Evolutionary conservation across 2,329 filamentous ascomycete genomes (phyloP).

Genomic region (Neonectria neomacrospora): DNA sequence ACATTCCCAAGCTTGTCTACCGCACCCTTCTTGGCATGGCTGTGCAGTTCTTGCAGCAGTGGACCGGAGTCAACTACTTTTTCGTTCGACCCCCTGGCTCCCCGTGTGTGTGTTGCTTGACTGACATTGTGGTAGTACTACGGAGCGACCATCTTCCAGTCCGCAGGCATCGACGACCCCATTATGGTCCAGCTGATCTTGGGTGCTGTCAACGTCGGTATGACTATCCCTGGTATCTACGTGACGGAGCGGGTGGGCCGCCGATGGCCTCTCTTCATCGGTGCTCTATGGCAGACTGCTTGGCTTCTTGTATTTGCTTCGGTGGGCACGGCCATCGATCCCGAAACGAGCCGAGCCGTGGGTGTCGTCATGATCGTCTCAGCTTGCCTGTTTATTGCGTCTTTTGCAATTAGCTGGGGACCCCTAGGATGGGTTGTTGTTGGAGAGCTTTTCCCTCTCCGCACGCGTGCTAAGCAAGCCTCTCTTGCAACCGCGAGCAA

Average conservation of each 20-base stretch:
- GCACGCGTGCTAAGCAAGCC: conserved; percentile 64
- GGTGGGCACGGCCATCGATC: conserved; percentile 60
- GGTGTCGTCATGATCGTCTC: conserved; percentile 77
- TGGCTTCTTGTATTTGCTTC: conserved; percentile 73
- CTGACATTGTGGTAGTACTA: conserved; percentile 58
- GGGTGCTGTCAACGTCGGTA: conserved; percentile 72
- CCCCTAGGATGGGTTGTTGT: conserved; percentile 75
- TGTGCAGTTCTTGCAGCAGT: conserved; percentile 75
- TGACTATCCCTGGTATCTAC: conserved; percentile 73
- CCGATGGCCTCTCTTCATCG: conserved; percentile 71
- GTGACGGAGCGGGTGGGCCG: conserved; percentile 75
- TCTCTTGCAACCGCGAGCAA: conserved; percentile 63
- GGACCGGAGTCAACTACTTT: conserved; percentile 68
- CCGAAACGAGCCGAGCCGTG: conserved; percentile 56
- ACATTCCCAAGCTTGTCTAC: conserved; percentile 69
- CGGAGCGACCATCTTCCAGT: conserved; percentile 71
- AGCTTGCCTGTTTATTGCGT: conserved; percentile 77
- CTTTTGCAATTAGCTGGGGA: conserved; percentile 75
- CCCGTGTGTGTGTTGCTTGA: neutral
- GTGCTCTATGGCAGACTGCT: conserved; percentile 72
- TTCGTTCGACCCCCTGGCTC: neutral
- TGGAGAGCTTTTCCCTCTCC: conserved; percentile 71
- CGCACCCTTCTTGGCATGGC: conserved; percentile 71
- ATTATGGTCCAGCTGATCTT: conserved; percentile 75
- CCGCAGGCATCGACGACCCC: conserved; percentile 72